A percentile compares a stretch with the other conserved stretches of the same genome.
Evolutionary conservation across 768 basidiomycete species (phyloP).

Genomic region (Boletus rubroflammeus): DNA sequence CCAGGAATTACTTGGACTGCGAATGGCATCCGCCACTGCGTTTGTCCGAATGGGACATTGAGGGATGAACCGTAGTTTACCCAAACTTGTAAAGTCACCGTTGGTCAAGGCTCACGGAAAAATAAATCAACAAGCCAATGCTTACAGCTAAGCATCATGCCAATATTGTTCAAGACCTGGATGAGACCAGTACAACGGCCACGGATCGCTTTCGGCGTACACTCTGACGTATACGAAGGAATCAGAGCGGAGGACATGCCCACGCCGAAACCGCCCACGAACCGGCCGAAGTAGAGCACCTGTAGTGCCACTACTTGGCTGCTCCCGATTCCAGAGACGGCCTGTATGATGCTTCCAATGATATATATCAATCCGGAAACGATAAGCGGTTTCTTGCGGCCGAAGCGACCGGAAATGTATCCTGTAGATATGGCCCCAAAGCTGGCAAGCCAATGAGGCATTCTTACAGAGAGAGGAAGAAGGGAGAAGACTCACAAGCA

Average conservation of each 20-base stretch:
- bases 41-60: slow-evolving; percentile 35
- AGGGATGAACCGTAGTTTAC: slow-evolving; percentile 44
- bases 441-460: slow-evolving; percentile 14
- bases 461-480: background rate
- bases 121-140: background rate
- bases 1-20: slow-evolving; percentile 52
- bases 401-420: slow-evolving; percentile 40
- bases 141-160: slow-evolving; percentile 37
- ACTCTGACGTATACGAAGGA: slow-evolving; percentile 52
- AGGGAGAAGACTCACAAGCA: slow-evolving; percentile 39
- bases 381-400: slow-evolving; percentile 45
- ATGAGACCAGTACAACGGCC: slow-evolving; percentile 49
- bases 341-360: slow-evolving; percentile 47
- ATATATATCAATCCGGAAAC: slow-evolving; percentile 45
- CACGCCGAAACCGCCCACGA: slow-evolving; percentile 59
- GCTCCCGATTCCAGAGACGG: slow-evolving; percentile 41
- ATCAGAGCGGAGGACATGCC: slow-evolving; percentile 50
- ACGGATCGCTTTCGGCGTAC: slow-evolving; percentile 43
- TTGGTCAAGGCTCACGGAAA: background rate
- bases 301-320: slow-evolving; percentile 32
- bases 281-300: slow-evolving; percentile 48
- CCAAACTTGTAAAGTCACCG: slow-evolving; percentile 36
- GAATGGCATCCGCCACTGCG: slow-evolving; percentile 54
- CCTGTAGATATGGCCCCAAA: slow-evolving; percentile 44
- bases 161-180: slow-evolving; percentile 31